Evolutionary conservation across 2,329 filamentous ascomycete species (phyloP), one percentile per base, ranked within the genome.

Genomic region (Cercospora berteroae): DNA sequence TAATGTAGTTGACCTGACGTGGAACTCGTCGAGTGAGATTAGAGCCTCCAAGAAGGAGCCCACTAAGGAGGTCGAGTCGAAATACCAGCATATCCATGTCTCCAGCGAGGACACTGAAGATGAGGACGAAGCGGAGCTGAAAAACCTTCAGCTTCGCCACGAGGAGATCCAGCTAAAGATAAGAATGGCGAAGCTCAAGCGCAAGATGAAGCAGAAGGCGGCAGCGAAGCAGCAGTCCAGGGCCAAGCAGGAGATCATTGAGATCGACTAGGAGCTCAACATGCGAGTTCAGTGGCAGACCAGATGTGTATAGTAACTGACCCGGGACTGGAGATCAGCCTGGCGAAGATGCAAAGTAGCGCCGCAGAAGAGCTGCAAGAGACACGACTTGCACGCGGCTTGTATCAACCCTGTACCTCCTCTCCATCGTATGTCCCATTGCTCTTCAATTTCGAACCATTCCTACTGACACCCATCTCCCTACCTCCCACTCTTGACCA

Each of bases 401-500:
- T 39, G 13, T n/a, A 39, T 39, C 1, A 3, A 39, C 5, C 4
- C 3, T 23, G 44, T 1, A 50, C 10, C 18, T 50, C 12, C 44
- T 2, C 9, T 50, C 44, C 44, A 50, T 50, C 18, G 10, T 23
- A 7, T 23, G 18, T 25, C 44, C 10, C 44, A 50, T 50, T 12
- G 36, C 18, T 25, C 44, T 50, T 50, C 44, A 13, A 10, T 12
- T 23, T 5, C 42, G 2, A 20, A 44, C 1, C 18, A 23, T 13
- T 39, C 33, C 16, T 39, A 39, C 16, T 8, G 13, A 39, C 5
- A 39, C 16, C 36, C 13, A 39, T 39, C 48, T 66, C 31, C 42
- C 42, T 36, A 23, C 55, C 56, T 59, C 55, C n/a, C 52, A 64
- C 36, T 64, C 31, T 60, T 63, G 20, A 33, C 69, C 55, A 67